Evolutionary conservation across 2,329 filamentous ascomycete species (phyloP).

Genomic region (Penicillium rolfsii): DNA sequence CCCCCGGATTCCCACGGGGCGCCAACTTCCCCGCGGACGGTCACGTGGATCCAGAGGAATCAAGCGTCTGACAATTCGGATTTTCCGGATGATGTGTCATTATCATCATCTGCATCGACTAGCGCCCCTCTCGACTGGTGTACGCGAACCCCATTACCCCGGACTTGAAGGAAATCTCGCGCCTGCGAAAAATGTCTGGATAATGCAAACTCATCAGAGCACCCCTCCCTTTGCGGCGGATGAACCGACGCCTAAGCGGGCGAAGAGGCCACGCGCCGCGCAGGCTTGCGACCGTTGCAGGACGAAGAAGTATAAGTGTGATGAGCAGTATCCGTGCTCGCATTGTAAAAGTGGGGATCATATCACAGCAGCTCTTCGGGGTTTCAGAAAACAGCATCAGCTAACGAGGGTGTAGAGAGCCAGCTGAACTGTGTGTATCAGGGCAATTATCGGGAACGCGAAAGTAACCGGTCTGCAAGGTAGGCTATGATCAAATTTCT

Average conservation of each 20-base stretch:
- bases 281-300: constrained; percentile 54
- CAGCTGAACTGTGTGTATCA: constrained; percentile 40
- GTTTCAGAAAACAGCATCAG: not conserved
- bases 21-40: constrained; percentile 6
- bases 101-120: constrained; percentile 18
- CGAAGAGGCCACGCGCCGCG: constrained; percentile 48
- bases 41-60: constrained; percentile 22
- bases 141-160: constrained; percentile 13
- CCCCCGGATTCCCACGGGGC: not conserved
- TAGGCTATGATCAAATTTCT: constrained; percentile 11
- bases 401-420: constrained; percentile 33
- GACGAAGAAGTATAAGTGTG: constrained; percentile 55
- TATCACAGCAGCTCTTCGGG: too few species aligned
- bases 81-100: constrained; percentile 23
- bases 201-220: constrained; percentile 44
- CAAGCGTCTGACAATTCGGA: constrained; percentile 15
- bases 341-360: constrained; percentile 48
- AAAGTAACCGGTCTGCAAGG: constrained; percentile 36
- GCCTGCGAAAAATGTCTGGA: constrained; percentile 20
- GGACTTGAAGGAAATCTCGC: not conserved
- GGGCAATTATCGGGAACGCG: constrained; percentile 38
- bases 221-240: constrained; percentile 22
- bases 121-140: constrained; percentile 1
- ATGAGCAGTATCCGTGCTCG: constrained; percentile 50
- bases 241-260: constrained; percentile 27